A percentile compares a stretch with the other conserved stretches of the same genome.
Conservation (phyloP, 345 rosid genomes). For the Carallia pectinifolia region DNA sequence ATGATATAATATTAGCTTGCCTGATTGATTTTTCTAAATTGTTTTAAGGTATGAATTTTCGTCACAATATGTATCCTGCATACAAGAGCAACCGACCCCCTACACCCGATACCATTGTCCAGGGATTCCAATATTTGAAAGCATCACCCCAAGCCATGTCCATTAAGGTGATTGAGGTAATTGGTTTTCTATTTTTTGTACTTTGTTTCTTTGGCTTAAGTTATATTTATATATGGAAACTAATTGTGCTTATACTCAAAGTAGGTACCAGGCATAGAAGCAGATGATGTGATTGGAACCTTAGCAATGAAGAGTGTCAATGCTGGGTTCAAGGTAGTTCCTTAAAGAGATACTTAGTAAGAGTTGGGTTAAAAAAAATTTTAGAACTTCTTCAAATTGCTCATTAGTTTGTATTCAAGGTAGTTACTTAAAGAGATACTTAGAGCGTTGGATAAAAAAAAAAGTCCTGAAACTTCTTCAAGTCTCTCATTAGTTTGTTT, state of each 20-base stretch:
- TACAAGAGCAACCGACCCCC: slow-evolving; percentile 95
- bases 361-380: background rate
- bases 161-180: slow-evolving; percentile 92
- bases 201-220: slow-evolving; percentile 10
- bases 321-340: slow-evolving; percentile 70
- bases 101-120: slow-evolving; percentile 91
- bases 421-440: no score
- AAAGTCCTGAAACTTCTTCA: background rate
- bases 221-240: slow-evolving; percentile 21
- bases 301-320: slow-evolving; percentile 79
- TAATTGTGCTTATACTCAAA: slow-evolving; percentile 32
- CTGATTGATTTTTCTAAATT: slow-evolving; percentile 9
- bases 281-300: slow-evolving; percentile 97
- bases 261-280: slow-evolving; percentile 98
- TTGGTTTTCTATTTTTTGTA: slow-evolving; percentile 7
- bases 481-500: background rate
- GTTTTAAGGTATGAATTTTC: slow-evolving; percentile 73
- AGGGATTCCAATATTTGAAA: slow-evolving; percentile 91
- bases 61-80: slow-evolving; percentile 77
- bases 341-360: slow-evolving; percentile 9
- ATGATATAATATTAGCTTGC: background rate
- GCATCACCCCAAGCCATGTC: slow-evolving; percentile 96
- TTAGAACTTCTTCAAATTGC: background rate
- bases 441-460: no score
- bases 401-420: background rate